Conservation (phyloP, 306 rosid genomes). For the Malus fusca region DNA sequence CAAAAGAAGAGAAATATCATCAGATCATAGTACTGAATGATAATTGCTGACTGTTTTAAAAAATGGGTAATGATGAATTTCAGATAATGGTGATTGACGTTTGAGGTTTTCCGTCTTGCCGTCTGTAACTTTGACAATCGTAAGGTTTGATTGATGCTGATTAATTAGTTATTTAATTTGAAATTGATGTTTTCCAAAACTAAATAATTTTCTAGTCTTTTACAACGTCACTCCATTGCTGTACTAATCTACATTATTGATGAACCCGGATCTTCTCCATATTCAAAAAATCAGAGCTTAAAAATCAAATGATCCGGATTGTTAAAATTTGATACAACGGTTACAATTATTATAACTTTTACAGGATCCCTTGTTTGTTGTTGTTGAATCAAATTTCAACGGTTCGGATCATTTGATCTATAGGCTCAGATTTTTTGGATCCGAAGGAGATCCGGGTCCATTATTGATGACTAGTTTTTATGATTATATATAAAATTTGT, state of each 20-base stretch:
- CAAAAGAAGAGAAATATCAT: accelerated
- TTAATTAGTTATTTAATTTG: background rate
- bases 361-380: no score
- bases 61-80: no score
- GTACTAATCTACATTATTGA: background rate
- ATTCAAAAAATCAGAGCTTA: no score
- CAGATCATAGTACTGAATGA: accelerated
- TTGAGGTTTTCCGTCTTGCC: background rate
- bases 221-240: background rate
- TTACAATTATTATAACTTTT: no score
- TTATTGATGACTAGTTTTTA: background rate
- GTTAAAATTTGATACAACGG: no score
- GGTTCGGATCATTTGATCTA: no score
- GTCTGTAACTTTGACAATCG: background rate
- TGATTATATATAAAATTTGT: background rate
- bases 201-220: background rate
- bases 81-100: background rate
- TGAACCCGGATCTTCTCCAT: no score
- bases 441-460: background rate
- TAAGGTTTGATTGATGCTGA: background rate
- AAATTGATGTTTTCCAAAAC: background rate
- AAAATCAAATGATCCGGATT: no score
- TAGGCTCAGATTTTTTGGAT: no score
- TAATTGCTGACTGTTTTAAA: no score
- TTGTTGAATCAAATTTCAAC: no score